phyloP scores from a whole-genome alignment of 257 asterid genomes.

The Oldenlandia corymbosa region DNA sequence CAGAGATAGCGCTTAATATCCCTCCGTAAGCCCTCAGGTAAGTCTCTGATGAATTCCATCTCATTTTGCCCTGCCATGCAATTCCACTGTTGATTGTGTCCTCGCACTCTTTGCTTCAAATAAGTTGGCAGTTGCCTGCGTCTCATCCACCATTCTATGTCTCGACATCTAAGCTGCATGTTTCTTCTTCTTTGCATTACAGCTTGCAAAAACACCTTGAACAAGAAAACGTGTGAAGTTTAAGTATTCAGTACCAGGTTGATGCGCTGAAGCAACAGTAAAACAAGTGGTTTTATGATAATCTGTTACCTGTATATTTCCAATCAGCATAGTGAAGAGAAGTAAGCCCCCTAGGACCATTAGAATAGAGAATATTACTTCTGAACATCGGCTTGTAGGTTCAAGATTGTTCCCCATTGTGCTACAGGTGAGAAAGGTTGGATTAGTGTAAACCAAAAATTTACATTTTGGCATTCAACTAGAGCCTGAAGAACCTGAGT shows the following conservation, averaged over 20 bases:
- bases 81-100: constrained; percentile 30
- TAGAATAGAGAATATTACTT: constrained; percentile 22
- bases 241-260: background rate
- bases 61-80: constrained; percentile 27
- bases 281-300: background rate
- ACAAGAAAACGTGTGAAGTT: background rate
- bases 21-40: constrained; percentile 36
- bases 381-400: constrained; percentile 24
- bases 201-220: constrained; percentile 30
- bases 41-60: constrained; percentile 24
- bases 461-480: background rate
- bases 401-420: constrained; percentile 33
- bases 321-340: constrained; percentile 32
- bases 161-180: constrained; percentile 29
- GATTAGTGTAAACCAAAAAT: too few relatives aligned
- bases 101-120: constrained; percentile 27
- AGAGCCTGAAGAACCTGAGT: background rate
- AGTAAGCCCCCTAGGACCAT: constrained; percentile 27
- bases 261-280: background rate
- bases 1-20: constrained; percentile 36
- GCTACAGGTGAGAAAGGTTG: background rate
- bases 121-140: constrained; percentile 22
- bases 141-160: constrained; percentile 38
- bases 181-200: constrained; percentile 27
- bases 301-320: constrained; percentile 29